Conservation (phyloP, 2,329 filamentous ascomycete species). For the Alternaria burnsii region DNA sequence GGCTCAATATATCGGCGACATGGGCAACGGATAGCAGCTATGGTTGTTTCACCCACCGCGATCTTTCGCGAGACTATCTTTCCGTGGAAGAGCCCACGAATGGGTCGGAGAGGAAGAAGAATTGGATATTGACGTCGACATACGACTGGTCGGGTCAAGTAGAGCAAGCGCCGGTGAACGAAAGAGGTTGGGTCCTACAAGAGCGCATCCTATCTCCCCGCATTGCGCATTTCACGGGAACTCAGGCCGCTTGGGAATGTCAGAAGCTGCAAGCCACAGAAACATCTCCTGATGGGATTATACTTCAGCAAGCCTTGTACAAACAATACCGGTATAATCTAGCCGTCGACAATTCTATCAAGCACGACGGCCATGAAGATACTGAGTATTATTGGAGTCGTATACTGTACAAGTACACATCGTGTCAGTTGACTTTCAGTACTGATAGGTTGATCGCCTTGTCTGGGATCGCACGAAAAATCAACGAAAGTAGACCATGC, state of each 20-base stretch:
- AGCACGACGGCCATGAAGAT: background rate
- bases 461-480: background rate
- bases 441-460: background rate
- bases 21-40: background rate
- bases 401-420: background rate
- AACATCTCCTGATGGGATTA: background rate
- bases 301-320: background rate
- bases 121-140: accelerated
- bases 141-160: accelerated
- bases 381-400: background rate
- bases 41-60: background rate
- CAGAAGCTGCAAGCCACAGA: background rate
- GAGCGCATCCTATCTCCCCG: background rate
- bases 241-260: background rate
- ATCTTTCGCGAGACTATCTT: background rate
- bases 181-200: background rate
- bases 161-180: background rate
- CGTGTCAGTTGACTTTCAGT: background rate
- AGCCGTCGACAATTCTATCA: background rate
- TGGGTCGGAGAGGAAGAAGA: no score
- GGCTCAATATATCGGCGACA: background rate
- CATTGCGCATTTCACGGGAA: background rate
- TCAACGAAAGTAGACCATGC: background rate
- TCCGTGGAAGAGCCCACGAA: background rate
- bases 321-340: background rate